Evolutionary conservation across 441 rosid species (phyloP).

Genomic region (Sinapis alba): DNA sequence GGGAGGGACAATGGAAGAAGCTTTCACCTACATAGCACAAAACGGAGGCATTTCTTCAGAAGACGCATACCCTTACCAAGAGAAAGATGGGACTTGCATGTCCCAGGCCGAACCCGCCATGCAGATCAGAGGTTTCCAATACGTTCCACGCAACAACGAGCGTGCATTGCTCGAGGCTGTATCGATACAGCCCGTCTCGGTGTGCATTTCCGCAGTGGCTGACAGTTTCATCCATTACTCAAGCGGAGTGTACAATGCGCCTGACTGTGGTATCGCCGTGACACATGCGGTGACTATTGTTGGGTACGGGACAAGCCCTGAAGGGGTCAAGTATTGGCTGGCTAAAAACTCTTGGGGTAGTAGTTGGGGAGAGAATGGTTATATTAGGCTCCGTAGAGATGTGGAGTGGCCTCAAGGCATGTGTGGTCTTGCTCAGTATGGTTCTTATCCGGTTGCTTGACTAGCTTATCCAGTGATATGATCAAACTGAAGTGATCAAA

Average conservation of each 20-base stretch:
- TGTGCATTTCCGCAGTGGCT: background rate
- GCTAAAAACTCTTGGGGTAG: slow-evolving; percentile 1
- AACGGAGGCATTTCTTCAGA: slow-evolving; percentile 6
- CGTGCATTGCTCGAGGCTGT: slow-evolving; percentile 13
- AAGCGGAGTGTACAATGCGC: background rate
- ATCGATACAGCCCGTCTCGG: slow-evolving; percentile 5
- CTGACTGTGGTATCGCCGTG: background rate
- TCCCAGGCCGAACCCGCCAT: background rate
- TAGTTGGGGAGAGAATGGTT: slow-evolving; percentile 8
- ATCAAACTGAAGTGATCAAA: background rate
- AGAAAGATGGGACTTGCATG: background rate
- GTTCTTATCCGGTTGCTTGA: background rate
- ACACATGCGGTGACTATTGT: background rate
- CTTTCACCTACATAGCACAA: background rate
- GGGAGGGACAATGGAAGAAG: background rate
- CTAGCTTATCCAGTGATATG: background rate
- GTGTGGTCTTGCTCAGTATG: slow-evolving; percentile 4
- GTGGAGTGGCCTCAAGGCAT: slow-evolving; percentile 15
- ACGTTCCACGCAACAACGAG: slow-evolving; percentile 4
- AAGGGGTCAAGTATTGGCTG: slow-evolving; percentile 4
- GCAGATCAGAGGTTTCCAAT: background rate
- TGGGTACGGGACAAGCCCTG: slow-evolving; percentile 3
- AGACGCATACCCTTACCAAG: background rate
- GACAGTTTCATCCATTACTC: slow-evolving; percentile 1
- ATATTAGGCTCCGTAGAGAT: slow-evolving; percentile 3